Evolutionary conservation across 805 yeast genomes (phyloP).

Genomic region (Priceomyces haplophilus): DNA sequence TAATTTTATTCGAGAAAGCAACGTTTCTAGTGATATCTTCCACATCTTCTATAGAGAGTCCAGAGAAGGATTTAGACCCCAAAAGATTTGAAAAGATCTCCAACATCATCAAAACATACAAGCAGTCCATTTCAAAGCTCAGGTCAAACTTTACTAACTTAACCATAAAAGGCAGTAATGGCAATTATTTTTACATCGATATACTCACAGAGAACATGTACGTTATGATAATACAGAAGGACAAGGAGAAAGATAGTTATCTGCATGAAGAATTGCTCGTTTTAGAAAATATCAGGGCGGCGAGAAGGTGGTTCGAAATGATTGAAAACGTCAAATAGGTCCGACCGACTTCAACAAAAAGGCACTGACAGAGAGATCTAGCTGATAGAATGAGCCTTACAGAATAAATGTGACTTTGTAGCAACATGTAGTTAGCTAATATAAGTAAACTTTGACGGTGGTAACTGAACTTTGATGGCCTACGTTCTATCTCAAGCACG

Average conservation of each 20-base stretch:
- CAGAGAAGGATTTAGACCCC: slow-evolving; percentile 57
- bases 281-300: slow-evolving; percentile 56
- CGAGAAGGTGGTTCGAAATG: slow-evolving; percentile 51
- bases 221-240: slow-evolving; percentile 56
- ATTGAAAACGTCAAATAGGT: slow-evolving; percentile 26
- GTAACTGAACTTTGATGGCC: too few species aligned
- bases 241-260: slow-evolving; percentile 22
- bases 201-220: slow-evolving; percentile 59
- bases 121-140: slow-evolving; percentile 85
- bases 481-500: too few species aligned
- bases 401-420: too few species aligned
- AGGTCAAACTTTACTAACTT: slow-evolving; percentile 80
- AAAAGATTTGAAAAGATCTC: slow-evolving; percentile 92
- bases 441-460: too few species aligned
- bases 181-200: slow-evolving; percentile 47
- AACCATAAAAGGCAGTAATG: slow-evolving; percentile 59
- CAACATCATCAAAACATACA: slow-evolving; percentile 88
- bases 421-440: too few species aligned
- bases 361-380: too few species aligned
- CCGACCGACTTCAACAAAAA: neutral
- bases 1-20: slow-evolving; percentile 87
- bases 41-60: slow-evolving; percentile 42
- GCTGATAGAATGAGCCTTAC: too few species aligned
- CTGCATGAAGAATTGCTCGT: slow-evolving; percentile 44
- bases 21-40: slow-evolving; percentile 82